A percentile compares a stretch with the other conserved stretches of the same genome.
Conservation (phyloP, 371 early-diverging fungal species). For the Mucor sp. region DNA sequence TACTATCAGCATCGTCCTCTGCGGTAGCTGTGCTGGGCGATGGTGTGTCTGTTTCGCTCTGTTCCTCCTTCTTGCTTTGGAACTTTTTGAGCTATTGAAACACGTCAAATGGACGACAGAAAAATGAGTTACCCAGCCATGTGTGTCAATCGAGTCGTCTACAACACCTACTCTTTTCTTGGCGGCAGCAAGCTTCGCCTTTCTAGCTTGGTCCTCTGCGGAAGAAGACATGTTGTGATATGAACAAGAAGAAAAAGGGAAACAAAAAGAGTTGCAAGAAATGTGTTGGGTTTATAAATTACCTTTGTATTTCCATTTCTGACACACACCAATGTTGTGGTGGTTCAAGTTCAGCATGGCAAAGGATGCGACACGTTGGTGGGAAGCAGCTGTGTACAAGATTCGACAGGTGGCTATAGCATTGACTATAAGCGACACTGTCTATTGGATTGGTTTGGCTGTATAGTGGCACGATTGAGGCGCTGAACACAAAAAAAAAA, state of each 20-base stretch:
- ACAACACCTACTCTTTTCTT: slow-evolving; percentile 30
- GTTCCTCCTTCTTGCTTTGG: slow-evolving; percentile 28
- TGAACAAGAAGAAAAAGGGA: neutral
- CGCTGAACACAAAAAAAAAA: no score
- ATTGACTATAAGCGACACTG: no score
- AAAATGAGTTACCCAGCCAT: neutral
- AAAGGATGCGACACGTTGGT: no score
- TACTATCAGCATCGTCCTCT: neutral
- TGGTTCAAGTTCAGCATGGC: neutral
- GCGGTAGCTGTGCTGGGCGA: neutral
- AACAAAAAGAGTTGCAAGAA: neutral
- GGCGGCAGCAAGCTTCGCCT: slow-evolving; percentile 40
- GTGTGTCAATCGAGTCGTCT: neutral
- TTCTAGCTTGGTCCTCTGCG: slow-evolving; percentile 35
- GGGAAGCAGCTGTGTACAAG: no score
- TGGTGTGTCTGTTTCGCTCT: neutral
- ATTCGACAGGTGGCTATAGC: neutral
- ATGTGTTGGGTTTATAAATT: neutral
- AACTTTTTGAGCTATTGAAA: slow-evolving; percentile 33
- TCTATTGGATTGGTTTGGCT: no score
- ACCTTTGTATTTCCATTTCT: neutral
- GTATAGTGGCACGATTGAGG: no score
- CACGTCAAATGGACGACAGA: neutral
- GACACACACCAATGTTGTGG: neutral
- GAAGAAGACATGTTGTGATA: slow-evolving; percentile 24